These are phyloP conservation scores for Blastocystis sp. DNA, from an alignment of 352 stramenopile species.

Conservation along the genomic window DNA sequence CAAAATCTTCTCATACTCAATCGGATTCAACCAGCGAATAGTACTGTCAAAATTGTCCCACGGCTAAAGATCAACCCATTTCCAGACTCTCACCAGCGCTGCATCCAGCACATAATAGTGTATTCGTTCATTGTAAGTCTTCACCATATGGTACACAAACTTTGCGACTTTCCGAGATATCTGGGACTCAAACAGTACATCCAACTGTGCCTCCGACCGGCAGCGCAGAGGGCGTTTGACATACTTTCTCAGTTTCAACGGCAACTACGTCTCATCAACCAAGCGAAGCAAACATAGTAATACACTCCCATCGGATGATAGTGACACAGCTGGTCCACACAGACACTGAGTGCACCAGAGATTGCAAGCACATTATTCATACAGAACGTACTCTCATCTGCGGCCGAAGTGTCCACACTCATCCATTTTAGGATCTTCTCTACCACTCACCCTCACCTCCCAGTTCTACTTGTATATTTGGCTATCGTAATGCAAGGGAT, in stretches of 20 bases:
- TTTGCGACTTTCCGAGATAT: neutral
- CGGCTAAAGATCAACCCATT: neutral
- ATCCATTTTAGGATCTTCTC: conserved; percentile 40
- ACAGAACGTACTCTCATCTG: neutral
- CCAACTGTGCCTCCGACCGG: conserved; percentile 2
- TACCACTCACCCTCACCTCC: neutral
- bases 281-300: neutral
- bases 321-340: conserved; percentile 43
- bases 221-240: conserved; percentile 11
- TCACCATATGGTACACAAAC: conserved; percentile 58
- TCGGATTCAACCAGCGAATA: conserved; percentile 15
- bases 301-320: conserved; percentile 51
- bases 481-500: conserved; percentile 47
- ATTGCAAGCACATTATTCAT: neutral
- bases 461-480: conserved; percentile 30
- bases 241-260: neutral
- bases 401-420: neutral
- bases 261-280: neutral
- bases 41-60: conserved; percentile 6
- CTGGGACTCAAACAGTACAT: conserved; percentile 43
- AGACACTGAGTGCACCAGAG: neutral
- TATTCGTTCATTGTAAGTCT: conserved; percentile 22
- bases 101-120: neutral
- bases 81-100: neutral
- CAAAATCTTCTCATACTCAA: conserved; percentile 41